These are phyloP conservation scores for Glaciozyma antarctica DNA, from an alignment of 768 basidiomycete species.

Conservation along the genomic window DNA sequence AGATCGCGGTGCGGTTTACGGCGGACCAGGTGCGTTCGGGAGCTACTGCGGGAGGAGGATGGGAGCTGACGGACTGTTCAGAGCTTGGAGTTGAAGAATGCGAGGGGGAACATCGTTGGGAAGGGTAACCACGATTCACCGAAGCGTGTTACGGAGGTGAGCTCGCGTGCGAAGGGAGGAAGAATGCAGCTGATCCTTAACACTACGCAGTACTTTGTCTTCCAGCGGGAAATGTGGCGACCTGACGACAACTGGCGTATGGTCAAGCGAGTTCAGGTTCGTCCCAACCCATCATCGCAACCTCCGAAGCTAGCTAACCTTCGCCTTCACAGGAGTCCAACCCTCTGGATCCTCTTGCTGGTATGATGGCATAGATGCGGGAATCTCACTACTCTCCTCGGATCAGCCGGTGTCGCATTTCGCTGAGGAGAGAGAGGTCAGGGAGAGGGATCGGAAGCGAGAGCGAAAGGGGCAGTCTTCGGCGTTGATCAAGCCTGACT, in stretches of 20 bases:
- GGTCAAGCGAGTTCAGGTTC: conserved; percentile 13
- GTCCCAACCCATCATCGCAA: too few relatives aligned
- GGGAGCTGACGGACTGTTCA: background rate
- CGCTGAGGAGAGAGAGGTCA: too few relatives aligned
- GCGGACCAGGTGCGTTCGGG: conserved; percentile 18
- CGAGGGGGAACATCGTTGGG: conserved; percentile 9
- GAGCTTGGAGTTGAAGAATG: conserved; percentile 25
- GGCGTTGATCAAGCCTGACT: too few relatives aligned
- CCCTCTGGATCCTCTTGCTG: too few relatives aligned
- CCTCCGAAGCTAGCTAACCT: too few relatives aligned
- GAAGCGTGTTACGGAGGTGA: conserved; percentile 14
- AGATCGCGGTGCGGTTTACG: conserved; percentile 21
- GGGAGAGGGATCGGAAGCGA: too few relatives aligned
- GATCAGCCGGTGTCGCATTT: too few relatives aligned
- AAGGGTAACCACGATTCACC: conserved; percentile 19
- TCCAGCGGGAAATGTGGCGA: conserved; percentile 31
- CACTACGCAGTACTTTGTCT: conserved; percentile 18
- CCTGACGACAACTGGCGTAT: conserved; percentile 27
- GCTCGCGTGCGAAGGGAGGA: background rate
- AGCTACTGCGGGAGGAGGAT: background rate
- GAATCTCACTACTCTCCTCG: too few relatives aligned
- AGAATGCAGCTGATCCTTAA: background rate
- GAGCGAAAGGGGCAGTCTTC: too few relatives aligned
- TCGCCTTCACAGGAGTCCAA: too few relatives aligned
- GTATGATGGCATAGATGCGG: too few relatives aligned